Evolutionary conservation across 768 basidiomycete genomes (phyloP).

Genomic region (Mycena amicta): DNA sequence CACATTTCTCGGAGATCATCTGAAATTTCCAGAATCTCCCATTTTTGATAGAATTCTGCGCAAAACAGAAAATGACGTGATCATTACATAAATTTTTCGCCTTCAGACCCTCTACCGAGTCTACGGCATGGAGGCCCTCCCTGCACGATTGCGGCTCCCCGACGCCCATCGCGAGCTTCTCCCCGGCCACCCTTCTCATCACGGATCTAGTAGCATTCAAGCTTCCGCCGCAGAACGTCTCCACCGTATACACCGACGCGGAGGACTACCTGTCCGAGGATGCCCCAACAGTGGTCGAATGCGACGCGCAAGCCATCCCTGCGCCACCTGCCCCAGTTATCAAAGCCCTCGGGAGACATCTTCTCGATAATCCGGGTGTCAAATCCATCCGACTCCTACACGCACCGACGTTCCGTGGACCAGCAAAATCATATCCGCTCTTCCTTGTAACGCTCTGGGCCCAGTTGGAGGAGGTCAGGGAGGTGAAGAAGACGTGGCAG

Average conservation of each 20-base stretch:
- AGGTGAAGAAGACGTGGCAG: background rate
- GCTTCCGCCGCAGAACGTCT: constrained; percentile 1
- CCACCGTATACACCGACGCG: constrained; percentile 6
- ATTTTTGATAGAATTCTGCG: background rate
- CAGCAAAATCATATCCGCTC: background rate
- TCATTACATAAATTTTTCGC: background rate
- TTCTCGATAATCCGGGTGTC: background rate
- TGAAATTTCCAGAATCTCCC: background rate
- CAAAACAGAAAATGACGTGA: background rate
- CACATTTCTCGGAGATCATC: background rate
- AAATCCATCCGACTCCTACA: constrained; percentile 1
- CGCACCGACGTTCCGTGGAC: background rate
- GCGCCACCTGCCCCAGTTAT: constrained; percentile 6
- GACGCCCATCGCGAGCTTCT: background rate
- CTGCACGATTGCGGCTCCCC: background rate
- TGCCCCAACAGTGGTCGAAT: constrained; percentile 1
- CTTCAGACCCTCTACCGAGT: background rate
- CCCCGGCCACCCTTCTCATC: background rate
- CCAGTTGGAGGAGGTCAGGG: background rate
- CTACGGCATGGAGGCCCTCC: background rate
- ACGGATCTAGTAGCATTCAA: background rate
- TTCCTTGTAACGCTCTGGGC: constrained; percentile 8
- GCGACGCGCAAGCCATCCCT: background rate
- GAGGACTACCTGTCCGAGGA: constrained; percentile 7
- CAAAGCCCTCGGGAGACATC: constrained; percentile 1